These are phyloP conservation scores for Kurtzmaniella fragi DNA, from an alignment of 805 yeast genomes.

Conservation along the genomic window DNA sequence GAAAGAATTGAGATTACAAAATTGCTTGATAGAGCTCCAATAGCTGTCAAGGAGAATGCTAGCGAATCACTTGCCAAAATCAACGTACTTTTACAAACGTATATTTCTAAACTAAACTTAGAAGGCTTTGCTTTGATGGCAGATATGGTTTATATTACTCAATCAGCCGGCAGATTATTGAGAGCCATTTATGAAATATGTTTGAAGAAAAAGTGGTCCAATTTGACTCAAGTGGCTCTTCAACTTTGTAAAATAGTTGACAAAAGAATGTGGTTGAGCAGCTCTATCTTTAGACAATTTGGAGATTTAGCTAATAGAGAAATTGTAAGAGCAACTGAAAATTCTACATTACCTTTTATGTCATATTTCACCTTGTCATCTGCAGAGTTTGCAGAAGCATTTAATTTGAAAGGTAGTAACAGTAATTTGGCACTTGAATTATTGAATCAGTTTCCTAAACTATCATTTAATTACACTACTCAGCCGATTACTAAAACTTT, in stretches of 20 bases:
- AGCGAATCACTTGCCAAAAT: constrained; percentile 75
- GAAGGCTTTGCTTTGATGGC: constrained; percentile 90
- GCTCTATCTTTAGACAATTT: constrained; percentile 84
- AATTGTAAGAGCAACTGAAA: constrained; percentile 68
- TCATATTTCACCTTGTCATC: constrained; percentile 68
- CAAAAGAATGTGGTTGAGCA: constrained; percentile 75
- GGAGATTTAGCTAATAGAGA: constrained; percentile 60
- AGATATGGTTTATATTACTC: constrained; percentile 90
- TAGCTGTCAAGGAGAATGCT: constrained; percentile 73
- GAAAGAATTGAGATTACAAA: constrained; percentile 72
- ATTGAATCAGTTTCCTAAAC: constrained; percentile 67
- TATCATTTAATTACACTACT: constrained; percentile 52
- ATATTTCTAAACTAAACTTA: constrained; percentile 68
- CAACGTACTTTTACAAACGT: constrained; percentile 76
- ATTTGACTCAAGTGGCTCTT: constrained; percentile 50
- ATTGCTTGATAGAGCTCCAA: constrained; percentile 70
- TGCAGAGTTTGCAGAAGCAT: constrained; percentile 77
- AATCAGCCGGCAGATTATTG: constrained; percentile 84
- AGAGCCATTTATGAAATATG: constrained; percentile 83
- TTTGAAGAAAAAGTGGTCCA: constrained; percentile 66
- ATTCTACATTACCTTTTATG: constrained; percentile 77
- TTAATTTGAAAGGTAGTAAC: constrained; percentile 56
- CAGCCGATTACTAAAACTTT: constrained; percentile 77
- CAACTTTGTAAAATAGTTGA: constrained; percentile 78
- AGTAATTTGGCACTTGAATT: constrained; percentile 58